Conservation (phyloP, 805 yeast genomes). For the Yamadazyma endophytica region DNA sequence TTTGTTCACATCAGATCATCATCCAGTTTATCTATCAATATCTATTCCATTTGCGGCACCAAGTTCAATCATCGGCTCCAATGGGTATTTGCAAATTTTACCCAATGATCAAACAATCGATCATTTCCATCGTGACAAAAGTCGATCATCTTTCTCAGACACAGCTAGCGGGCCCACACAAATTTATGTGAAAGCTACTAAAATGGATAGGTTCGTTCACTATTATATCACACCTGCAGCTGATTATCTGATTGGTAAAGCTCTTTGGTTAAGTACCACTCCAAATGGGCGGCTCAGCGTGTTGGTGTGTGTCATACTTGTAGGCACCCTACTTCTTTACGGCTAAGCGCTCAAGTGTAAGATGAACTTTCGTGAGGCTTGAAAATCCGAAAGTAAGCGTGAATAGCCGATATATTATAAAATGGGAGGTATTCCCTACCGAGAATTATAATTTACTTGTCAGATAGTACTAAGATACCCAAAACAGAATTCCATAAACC, state of each 20-base stretch:
- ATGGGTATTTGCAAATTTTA: slow-evolving; percentile 27
- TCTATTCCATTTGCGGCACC: slow-evolving; percentile 45
- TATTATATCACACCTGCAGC: slow-evolving; percentile 18
- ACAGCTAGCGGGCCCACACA: slow-evolving; percentile 38
- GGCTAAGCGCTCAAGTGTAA: too few relatives aligned
- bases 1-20: slow-evolving; percentile 68
- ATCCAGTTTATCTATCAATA: slow-evolving; percentile 62
- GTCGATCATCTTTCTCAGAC: slow-evolving; percentile 9
- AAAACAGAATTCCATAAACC: too few relatives aligned
- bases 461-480: too few relatives aligned
- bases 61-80: slow-evolving; percentile 19
- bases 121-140: slow-evolving; percentile 10
- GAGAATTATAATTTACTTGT: too few relatives aligned
- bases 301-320: too few relatives aligned
- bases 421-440: too few relatives aligned
- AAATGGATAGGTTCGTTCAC: slow-evolving; percentile 24
- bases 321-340: too few relatives aligned
- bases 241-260: slow-evolving; percentile 30
- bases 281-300: slow-evolving; percentile 26
- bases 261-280: slow-evolving; percentile 32
- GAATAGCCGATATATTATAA: slow-evolving; percentile 8
- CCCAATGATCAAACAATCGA: slow-evolving; percentile 16
- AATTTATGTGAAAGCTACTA: slow-evolving; percentile 32
- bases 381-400: slow-evolving; percentile 12
- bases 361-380: slow-evolving; percentile 11